Evolutionary conservation across 768 basidiomycete genomes (phyloP).

Genomic region (Crepidotus variabilis): DNA sequence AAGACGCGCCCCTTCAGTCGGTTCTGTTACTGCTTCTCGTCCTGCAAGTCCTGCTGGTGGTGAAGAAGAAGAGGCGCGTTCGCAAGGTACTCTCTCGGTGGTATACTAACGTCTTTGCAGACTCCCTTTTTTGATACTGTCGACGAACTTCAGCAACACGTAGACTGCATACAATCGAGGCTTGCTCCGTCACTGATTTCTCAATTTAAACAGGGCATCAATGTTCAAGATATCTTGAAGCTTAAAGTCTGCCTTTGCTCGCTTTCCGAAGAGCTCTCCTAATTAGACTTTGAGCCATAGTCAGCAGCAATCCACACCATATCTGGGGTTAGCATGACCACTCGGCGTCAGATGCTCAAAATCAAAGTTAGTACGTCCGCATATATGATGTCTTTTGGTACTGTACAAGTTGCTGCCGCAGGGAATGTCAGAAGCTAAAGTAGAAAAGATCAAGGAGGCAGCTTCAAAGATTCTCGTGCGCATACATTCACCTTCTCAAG

Average conservation of each 20-base stretch:
- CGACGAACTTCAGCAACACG: slow-evolving; percentile 85
- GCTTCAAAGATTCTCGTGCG: slow-evolving; percentile 81
- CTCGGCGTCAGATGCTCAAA: slow-evolving; percentile 83
- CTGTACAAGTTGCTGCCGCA: slow-evolving; percentile 23
- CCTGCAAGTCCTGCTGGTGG: slow-evolving; percentile 40
- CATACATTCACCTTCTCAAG: not conserved
- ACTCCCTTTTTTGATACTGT: slow-evolving; percentile 68
- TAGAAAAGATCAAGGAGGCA: slow-evolving; percentile 98
- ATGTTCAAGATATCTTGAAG: slow-evolving; percentile 92
- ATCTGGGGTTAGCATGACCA: slow-evolving; percentile 89
- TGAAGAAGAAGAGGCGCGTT: slow-evolving; percentile 39
- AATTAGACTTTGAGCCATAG: slow-evolving; percentile 29
- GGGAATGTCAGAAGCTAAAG: slow-evolving; percentile 97
- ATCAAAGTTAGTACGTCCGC: slow-evolving; percentile 64
- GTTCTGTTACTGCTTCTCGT: slow-evolving; percentile 44
- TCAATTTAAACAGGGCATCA: slow-evolving; percentile 67
- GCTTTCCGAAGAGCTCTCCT: slow-evolving; percentile 1
- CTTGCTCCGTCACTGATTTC: slow-evolving; percentile 13
- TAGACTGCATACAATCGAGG: slow-evolving; percentile 23
- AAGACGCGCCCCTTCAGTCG: slow-evolving; percentile 48
- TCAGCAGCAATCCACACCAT: slow-evolving; percentile 80
- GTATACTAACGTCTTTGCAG: slow-evolving; percentile 24
- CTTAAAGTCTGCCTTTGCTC: slow-evolving; percentile 60
- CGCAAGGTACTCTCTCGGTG: not conserved
- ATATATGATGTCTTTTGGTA: slow-evolving; percentile 14